Base-by-base conservation (phyloP, 208 protist genomes). In the Trypanosoma cruzi region DNA sequence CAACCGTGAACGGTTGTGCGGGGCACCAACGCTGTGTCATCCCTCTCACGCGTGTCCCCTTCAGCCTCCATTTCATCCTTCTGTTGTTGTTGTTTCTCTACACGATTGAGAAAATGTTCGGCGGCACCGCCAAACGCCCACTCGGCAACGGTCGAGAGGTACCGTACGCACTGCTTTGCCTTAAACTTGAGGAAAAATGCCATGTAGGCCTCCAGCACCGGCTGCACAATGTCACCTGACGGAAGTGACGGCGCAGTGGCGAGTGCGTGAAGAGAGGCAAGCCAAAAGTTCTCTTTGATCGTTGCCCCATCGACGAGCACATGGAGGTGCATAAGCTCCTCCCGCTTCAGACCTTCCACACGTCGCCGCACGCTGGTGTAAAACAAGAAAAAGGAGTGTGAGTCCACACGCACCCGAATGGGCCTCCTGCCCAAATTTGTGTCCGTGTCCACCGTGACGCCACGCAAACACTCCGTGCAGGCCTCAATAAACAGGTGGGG, bases 181-280 rank as follows among this genome's bases (percentile, higher is more conserved):
- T 93, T 93, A 71, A 96, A 96, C 76, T 96, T 96, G 32, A 96
- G 57, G 61, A 93, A 85, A 68, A 96, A 94, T 36, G 82, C 77
- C 4, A 72, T 84, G 81, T 91, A 96, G 50, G 88, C 86, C 64
- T 90, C 73, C 56, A 94, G 66, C 34, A 94, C 85, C 16, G 91
- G 83, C 65, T 76, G 72, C 28, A 92, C 64, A 58, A 82, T 74
- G 72, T 94, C 88, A 34, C 69, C 78, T 29, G 91, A 75, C 50
- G 88, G 91, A 36, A 88, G 70, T 20, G 80, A 49, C n/a, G 79
- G 76, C 46, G 81, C 73, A 14, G 73, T 59, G 11, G 89, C 85
- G 52, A 96, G 82, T 20, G 81, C 76, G 28, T 96, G 71, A 44
- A 96, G 64, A 28, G 89, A 82, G 22, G 91, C 83, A 40, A 94